These are phyloP conservation scores for Corynespora cassiicola DNA, from an alignment of 2,329 filamentous ascomycete genomes.

Conservation along the genomic window DNA sequence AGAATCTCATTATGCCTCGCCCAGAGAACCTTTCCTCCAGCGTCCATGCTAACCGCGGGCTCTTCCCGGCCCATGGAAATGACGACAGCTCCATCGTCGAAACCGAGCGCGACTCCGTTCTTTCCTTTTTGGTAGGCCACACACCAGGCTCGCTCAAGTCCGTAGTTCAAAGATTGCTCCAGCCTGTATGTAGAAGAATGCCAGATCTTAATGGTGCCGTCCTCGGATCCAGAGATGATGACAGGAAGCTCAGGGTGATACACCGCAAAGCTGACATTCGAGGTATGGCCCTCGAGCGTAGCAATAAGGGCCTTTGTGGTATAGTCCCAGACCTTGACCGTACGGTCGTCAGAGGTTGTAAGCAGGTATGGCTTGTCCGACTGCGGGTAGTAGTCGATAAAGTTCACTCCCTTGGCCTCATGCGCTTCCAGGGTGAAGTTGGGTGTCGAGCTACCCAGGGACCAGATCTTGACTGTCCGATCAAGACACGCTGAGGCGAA, in stretches of 20 bases:
- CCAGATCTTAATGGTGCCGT: constrained; percentile 98
- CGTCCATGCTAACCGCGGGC: constrained; percentile 96
- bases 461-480: constrained; percentile 98
- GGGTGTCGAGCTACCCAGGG: constrained; percentile 86
- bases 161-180: constrained; percentile 95
- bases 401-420: constrained; percentile 96
- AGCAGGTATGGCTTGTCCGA: constrained; percentile 83
- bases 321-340: constrained; percentile 99
- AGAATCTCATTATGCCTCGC: constrained; percentile 94
- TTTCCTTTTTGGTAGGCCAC: constrained; percentile 93
- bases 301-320: constrained; percentile 97
- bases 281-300: constrained; percentile 94
- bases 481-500: constrained; percentile 95
- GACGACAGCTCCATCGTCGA: constrained; percentile 96
- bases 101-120: constrained; percentile 93
- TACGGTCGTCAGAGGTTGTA: constrained; percentile 94
- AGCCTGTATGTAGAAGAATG: constrained; percentile 96
- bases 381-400: constrained; percentile 85
- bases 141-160: constrained; percentile 96
- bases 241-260: constrained; percentile 97
- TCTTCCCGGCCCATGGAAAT: constrained; percentile 98
- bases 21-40: constrained; percentile 95
- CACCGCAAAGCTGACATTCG: constrained; percentile 97
- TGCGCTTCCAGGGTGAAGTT: constrained; percentile 98
- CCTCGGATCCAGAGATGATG: constrained; percentile 97